Conservation (phyloP, 164 flowering plant genomes). For the Paratinospora sagittata region DNA sequence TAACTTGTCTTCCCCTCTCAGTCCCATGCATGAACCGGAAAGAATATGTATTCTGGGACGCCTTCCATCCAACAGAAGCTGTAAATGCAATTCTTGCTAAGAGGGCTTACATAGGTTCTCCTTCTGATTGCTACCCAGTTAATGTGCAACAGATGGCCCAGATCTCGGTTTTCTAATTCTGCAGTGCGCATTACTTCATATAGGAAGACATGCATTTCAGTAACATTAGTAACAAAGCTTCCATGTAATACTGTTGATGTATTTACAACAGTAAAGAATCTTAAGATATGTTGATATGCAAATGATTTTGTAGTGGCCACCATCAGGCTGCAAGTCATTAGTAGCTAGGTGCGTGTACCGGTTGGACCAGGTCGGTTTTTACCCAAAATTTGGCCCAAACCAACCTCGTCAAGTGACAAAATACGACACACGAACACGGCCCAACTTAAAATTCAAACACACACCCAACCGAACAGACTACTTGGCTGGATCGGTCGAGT, state of each 20-base stretch:
- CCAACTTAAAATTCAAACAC: too few relatives aligned
- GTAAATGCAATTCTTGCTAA: slow-evolving; percentile 22
- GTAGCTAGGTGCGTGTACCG: too few relatives aligned
- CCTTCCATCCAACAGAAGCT: slow-evolving; percentile 41
- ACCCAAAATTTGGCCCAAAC: too few relatives aligned
- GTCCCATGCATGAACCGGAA: slow-evolving; percentile 34
- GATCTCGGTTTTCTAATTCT: slow-evolving; percentile 1
- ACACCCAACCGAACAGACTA: too few relatives aligned
- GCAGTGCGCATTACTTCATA: not conserved
- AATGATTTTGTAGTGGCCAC: not conserved
- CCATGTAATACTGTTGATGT: not conserved
- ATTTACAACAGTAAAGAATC: not conserved
- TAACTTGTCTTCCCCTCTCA: slow-evolving; percentile 26
- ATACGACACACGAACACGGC: too few relatives aligned
- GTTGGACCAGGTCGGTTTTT: too few relatives aligned
- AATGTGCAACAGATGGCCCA: slow-evolving; percentile 15
- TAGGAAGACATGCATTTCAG: not conserved
- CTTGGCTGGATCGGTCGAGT: too few relatives aligned
- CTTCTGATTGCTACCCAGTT: slow-evolving; percentile 16
- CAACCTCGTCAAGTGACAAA: too few relatives aligned
- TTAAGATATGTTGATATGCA: not conserved
- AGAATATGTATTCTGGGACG: slow-evolving; percentile 34
- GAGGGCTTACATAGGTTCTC: slow-evolving; percentile 13
- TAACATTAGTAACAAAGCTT: not conserved
- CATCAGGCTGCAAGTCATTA: not conserved